phyloP scores from a whole-genome alignment of 148 eudicot species.

The Rhododendron henanense region DNA sequence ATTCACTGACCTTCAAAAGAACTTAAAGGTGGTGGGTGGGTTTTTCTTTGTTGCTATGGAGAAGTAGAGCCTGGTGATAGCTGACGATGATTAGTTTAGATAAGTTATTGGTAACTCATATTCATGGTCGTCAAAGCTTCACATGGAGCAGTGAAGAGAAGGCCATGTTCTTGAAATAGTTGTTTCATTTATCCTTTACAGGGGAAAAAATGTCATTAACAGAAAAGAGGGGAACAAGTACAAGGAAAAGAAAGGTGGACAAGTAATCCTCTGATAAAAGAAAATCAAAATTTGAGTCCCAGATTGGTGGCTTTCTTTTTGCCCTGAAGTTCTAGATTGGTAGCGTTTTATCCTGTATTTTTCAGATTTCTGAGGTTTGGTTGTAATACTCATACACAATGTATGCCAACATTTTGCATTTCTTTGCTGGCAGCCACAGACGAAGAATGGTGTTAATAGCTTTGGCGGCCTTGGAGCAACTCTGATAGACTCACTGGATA shows the following conservation, averaged over 20 bases:
- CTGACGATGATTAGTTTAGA: background rate
- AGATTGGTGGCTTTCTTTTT: background rate
- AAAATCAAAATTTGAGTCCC: background rate
- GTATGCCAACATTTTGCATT: slow-evolving; percentile 7
- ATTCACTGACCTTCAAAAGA: background rate
- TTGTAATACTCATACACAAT: background rate
- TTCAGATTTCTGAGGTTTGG: background rate
- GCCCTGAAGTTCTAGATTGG: background rate
- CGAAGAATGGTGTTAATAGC: slow-evolving; percentile 89
- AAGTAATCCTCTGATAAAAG: background rate
- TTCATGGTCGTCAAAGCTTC: background rate
- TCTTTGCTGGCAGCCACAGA: slow-evolving; percentile 67
- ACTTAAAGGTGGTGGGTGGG: background rate
- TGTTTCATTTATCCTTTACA: background rate
- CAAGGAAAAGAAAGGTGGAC: background rate
- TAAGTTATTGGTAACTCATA: background rate
- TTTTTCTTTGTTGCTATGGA: background rate
- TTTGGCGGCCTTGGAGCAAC: slow-evolving; percentile 99
- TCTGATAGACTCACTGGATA: slow-evolving; percentile 86
- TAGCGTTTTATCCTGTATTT: background rate
- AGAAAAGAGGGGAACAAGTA: background rate
- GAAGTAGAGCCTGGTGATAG: background rate
- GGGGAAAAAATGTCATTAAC: background rate
- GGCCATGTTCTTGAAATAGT: background rate
- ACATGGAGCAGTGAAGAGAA: background rate